Conservation (phyloP, 164 flowering plant genomes). For the Stephania yunnanensis region DNA sequence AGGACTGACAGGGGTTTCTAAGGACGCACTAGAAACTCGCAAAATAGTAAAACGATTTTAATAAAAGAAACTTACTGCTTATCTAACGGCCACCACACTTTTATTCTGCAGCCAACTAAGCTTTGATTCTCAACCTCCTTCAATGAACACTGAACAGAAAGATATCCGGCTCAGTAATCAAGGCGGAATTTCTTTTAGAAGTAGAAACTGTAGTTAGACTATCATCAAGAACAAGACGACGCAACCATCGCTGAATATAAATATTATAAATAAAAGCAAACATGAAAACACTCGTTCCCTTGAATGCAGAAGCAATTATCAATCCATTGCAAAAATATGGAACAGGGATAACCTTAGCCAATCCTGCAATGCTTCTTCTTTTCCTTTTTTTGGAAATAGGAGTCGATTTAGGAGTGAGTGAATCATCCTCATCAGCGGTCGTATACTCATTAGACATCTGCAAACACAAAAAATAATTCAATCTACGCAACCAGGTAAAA, state of each 20-base stretch:
- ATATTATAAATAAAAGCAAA: not conserved
- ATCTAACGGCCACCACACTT: constrained; percentile 99
- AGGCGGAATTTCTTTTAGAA: not conserved
- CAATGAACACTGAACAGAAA: constrained; percentile 48
- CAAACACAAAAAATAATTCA: constrained; percentile 10
- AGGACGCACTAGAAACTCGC: not conserved
- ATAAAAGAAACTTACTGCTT: constrained; percentile 52
- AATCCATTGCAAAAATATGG: not conserved
- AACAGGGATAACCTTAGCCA: constrained; percentile 52
- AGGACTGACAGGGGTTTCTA: not conserved
- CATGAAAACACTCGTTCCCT: not conserved
- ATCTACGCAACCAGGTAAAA: not conserved
- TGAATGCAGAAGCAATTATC: not conserved
- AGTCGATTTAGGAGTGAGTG: constrained; percentile 26
- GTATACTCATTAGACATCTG: constrained; percentile 28
- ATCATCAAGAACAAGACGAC: not conserved
- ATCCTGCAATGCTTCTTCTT: constrained; percentile 57
- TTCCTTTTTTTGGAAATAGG: constrained; percentile 54
- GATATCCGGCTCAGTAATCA: not conserved
- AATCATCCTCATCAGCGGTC: constrained; percentile 20
- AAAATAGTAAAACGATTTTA: not conserved
- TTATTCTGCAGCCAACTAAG: constrained; percentile 70
- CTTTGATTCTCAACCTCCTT: constrained; percentile 33
- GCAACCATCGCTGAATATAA: not conserved
- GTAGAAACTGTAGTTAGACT: not conserved